Evolutionary conservation across 2,329 filamentous ascomycete genomes (phyloP).

Genomic region (Penicillium sp.): DNA sequence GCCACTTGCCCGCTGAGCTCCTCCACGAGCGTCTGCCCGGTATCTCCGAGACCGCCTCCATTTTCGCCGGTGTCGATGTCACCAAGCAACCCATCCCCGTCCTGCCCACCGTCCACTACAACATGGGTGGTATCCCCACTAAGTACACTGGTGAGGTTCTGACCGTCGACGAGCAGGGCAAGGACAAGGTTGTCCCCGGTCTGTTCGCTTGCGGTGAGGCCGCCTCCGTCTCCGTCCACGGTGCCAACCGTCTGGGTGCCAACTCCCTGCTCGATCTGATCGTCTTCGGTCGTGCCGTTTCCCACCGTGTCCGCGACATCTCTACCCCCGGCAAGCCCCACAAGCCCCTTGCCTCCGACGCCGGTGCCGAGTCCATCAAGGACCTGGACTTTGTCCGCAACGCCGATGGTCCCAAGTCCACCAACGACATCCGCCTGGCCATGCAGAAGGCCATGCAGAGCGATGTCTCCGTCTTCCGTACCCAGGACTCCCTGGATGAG

Average conservation of each 20-base stretch:
- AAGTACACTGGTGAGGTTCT: constrained; percentile 97
- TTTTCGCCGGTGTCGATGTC: constrained; percentile 96
- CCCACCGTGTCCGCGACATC: constrained; percentile 95
- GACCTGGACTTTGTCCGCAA: constrained; percentile 85
- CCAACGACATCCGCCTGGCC: constrained; percentile 81
- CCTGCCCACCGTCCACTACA: constrained; percentile 96
- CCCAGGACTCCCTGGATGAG: constrained; percentile 89
- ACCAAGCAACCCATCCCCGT: constrained; percentile 96
- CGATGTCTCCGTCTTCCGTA: constrained; percentile 95
- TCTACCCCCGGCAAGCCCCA: constrained; percentile 82
- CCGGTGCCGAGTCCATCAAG: constrained; percentile 84
- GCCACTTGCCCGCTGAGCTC: constrained; percentile 88
- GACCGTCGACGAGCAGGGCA: constrained; percentile 80
- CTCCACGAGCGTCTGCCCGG: constrained; percentile 95
- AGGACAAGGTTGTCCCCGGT: constrained; percentile 92
- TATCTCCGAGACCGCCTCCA: constrained; percentile 97
- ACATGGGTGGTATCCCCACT: constrained; percentile 99
- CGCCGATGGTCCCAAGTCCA: constrained; percentile 82
- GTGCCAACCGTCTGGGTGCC: constrained; percentile 95
- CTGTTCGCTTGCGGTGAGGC: constrained; percentile 97
- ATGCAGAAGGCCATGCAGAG: constrained; percentile 99
- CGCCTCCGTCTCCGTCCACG: constrained; percentile 96
- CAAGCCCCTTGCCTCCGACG: constrained; percentile 79
- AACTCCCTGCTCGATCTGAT: constrained; percentile 98
- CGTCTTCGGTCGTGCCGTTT: constrained; percentile 96